Base-by-base conservation (phyloP, 2,329 filamentous ascomycete species). In the Onygena corvina region DNA sequence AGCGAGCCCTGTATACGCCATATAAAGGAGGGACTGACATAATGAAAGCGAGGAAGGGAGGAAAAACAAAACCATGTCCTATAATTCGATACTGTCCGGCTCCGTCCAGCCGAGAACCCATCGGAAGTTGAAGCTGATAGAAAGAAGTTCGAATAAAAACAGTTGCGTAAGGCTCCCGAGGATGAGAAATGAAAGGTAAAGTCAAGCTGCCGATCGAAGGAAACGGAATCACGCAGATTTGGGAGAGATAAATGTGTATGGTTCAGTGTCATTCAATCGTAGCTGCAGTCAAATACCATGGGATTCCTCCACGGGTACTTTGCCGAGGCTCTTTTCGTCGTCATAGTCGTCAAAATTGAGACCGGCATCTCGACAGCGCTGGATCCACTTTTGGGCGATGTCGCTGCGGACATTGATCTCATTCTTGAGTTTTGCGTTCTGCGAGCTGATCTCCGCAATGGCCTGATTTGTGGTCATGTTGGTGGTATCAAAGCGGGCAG, bases 401-500 rank as follows among this genome's bases (percentile, higher is more conserved):
- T 93, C 86, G 60, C 90, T 93, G 55, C 84, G 89, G 25, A 81
- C 77, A 61, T 84, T 90, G 46, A 95, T 79, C 67, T 96, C 90
- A 12, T 82, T 81, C 70, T 96, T 96, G 67, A 94, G 88, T 65
- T 94, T 90, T 54, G 94, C 88, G 64, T 94, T 94, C 56, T 92
- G 85, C 12, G 84, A 80, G 64, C 94, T 90, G 58, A 94, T 93
- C 65, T 95, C 88, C 64, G 92, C 93, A 33, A 72, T 64, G 31
- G 69, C 67, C 52, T 71, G 66, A 42, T 61, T 67, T 12, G 68
- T 67, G 1, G 69, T 71, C 52, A 70, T 65, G 44, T 68, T 68
- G 50, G 62, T 65, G 33, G 67, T 65, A 35, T 70, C 67, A 58
- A 67, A 70, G 16, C 67, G 63, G 36, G 66, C 64, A 33, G 58